Base-by-base conservation (phyloP, 768 basidiomycete genomes). In the Tulasnella sp. region DNA sequence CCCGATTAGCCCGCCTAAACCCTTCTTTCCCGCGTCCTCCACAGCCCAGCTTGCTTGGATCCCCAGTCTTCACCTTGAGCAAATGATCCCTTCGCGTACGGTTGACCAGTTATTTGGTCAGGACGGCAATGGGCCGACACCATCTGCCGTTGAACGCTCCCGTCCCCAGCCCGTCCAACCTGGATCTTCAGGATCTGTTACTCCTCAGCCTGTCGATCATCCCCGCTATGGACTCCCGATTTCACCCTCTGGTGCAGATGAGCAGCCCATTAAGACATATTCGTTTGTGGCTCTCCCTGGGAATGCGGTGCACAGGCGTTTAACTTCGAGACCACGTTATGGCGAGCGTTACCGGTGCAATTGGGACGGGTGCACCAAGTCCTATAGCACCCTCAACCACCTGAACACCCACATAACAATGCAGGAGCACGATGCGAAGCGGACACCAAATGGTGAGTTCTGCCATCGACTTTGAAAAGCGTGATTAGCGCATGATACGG, bases 341-440 rank as follows among this genome's bases (percentile, higher is more conserved):
- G 62, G 58, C 17, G 62, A 62, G 57, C 48, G 62, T 32, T 64
- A 62, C 45, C 32, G 11, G 8, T 62, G 60, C 48, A 60, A 49
- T 36, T 71, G 61, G 54, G 62, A 67, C 23, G 69, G 66, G 19
- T 78, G 77, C 65, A 75, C 80, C 55, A 94, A 94, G 71, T 77
- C 86, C 25, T 96, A 94, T 65, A 91, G 92, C 29, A 96, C 92
- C 3, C 75, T 97, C 48, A 97, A 99, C 67, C 94, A 99, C 69
- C 76, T 99, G 60, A 99, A 99, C 67, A 91, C 92, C 29, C 94
- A 99, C 68, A 90, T 97, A 57, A 86, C 83, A n/a, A 96, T 96
- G 88, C 94, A 97, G 69, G 87, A 87, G 69, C 94, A 99, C 67
- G 94, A 94, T 40, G 56, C 74, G 14, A 97, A 94, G 72, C 79